A percentile compares a stretch with the other conserved stretches of the same genome.
These are phyloP conservation scores for Hypericum perforatum DNA, from an alignment of 345 rosid genomes.

Conservation along the genomic window DNA sequence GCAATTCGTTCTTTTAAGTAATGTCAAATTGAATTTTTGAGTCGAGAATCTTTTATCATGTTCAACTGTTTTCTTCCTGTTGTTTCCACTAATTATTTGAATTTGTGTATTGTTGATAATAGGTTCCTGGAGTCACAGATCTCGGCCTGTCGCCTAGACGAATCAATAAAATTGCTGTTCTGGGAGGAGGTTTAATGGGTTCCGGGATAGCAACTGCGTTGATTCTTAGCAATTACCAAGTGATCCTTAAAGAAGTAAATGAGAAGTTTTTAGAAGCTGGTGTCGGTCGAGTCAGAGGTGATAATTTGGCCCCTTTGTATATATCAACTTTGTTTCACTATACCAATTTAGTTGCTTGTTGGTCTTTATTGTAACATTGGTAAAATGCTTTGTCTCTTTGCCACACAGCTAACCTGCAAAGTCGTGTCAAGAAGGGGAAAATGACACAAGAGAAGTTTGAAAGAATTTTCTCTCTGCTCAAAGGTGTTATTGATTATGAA, in stretches of 20 bases:
- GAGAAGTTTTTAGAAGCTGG: slow-evolving; percentile 84
- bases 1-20: no score
- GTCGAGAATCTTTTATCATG: no score
- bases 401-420: slow-evolving; percentile 71
- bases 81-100: background rate
- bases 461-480: slow-evolving; percentile 63
- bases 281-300: slow-evolving; percentile 73
- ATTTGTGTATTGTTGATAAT: background rate
- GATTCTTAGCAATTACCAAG: slow-evolving; percentile 69
- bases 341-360: background rate
- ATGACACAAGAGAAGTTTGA: slow-evolving; percentile 80
- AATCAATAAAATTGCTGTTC: slow-evolving; percentile 6
- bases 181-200: slow-evolving; percentile 7
- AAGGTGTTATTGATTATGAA: slow-evolving; percentile 73
- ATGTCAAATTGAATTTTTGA: no score
- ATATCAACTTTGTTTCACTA: background rate
- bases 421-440: slow-evolving; percentile 74
- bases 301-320: slow-evolving; percentile 2
- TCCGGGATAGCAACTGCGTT: slow-evolving; percentile 39
- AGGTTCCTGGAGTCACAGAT: slow-evolving; percentile 93
- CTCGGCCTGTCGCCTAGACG: slow-evolving; percentile 23
- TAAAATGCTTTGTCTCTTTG: slow-evolving; percentile 9
- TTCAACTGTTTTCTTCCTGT: slow-evolving; percentile 1
- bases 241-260: slow-evolving; percentile 84
- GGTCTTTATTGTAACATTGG: slow-evolving; percentile 7